A percentile compares a stretch with the other conserved stretches of the same genome.
phyloP scores from a whole-genome alignment of 2,329 filamentous ascomycete species.

The Pseudogymnoascus destructans region DNA sequence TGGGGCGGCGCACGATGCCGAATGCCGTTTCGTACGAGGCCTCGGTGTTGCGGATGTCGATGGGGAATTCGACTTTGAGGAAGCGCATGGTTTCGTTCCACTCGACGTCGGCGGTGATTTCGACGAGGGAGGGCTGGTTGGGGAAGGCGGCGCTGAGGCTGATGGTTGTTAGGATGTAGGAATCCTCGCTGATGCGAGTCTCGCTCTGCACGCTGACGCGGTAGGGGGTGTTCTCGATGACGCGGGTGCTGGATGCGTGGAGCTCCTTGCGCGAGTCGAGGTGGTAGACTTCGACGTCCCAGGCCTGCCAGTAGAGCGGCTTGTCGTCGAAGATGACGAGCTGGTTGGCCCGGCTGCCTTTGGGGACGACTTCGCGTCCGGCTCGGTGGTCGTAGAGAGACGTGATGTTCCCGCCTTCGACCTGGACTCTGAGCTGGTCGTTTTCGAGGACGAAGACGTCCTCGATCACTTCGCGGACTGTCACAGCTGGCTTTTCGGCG shows the following conservation, averaged over 20 bases:
- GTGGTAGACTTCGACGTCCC: conserved; percentile 97
- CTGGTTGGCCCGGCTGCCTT: conserved; percentile 69
- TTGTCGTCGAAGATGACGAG: conserved; percentile 95
- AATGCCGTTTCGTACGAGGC: conserved; percentile 94
- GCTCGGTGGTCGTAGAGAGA: conserved; percentile 67
- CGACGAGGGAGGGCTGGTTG: conserved; percentile 55
- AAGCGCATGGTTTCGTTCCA: conserved; percentile 98
- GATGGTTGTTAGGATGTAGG: conserved; percentile 76
- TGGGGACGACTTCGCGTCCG: conserved; percentile 64
- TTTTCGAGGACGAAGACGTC: conserved; percentile 72
- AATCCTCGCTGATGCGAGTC: conserved; percentile 76
- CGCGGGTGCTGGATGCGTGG: conserved; percentile 49
- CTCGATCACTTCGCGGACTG: conserved; percentile 36
- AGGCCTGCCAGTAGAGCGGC: conserved; percentile 91
- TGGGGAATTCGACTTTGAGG: conserved; percentile 96
- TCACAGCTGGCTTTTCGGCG: conserved; percentile 36
- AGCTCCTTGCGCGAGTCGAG: conserved; percentile 75
- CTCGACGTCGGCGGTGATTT: conserved; percentile 76
- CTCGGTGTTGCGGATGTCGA: conserved; percentile 80
- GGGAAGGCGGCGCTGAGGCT: conserved; percentile 58
- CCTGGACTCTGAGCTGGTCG: conserved; percentile 56
- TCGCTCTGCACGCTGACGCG: conserved; percentile 71
- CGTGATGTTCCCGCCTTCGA: conserved; percentile 65
- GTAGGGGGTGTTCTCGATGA: conserved; percentile 59
- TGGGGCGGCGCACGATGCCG: conserved; percentile 76